Evolutionary conservation across 1,139 yeast species (phyloP).

Genomic region (Scheffersomyces quercinus): DNA sequence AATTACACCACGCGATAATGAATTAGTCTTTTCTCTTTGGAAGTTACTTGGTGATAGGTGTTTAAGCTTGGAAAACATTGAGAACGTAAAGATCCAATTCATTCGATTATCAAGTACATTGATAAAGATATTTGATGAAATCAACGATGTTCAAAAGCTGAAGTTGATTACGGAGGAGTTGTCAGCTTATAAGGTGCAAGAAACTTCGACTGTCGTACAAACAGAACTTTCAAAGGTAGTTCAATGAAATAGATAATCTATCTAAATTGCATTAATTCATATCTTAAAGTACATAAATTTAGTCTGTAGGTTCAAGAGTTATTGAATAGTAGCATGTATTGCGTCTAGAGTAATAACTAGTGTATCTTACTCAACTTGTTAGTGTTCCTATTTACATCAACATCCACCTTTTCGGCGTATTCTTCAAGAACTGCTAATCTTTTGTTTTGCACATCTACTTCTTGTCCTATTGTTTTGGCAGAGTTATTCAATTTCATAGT

Average conservation of each 20-base stretch:
- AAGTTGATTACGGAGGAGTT: constrained; percentile 22
- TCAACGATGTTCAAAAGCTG: constrained; percentile 14
- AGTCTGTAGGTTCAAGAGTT: too few relatives aligned
- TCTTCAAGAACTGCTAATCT: constrained; percentile 53
- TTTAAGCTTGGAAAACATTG: constrained; percentile 51
- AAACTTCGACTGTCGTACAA: constrained; percentile 31
- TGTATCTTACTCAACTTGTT: constrained; percentile 47
- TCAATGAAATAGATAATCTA: not conserved
- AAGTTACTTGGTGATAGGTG: constrained; percentile 27
- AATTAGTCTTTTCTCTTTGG: constrained; percentile 24
- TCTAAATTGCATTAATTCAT: too few relatives aligned
- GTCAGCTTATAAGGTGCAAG: constrained; percentile 11
- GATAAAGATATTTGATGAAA: constrained; percentile 14
- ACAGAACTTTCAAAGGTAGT: constrained; percentile 22
- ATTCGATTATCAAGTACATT: constrained; percentile 31
- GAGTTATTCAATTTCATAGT: constrained; percentile 44
- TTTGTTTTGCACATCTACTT: constrained; percentile 51
- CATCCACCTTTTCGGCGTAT: constrained; percentile 56
- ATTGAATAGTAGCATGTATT: too few relatives aligned
- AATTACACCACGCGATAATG: constrained; percentile 6
- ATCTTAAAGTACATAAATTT: too few relatives aligned
- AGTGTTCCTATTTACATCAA: constrained; percentile 52
- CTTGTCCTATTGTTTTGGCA: constrained; percentile 48
- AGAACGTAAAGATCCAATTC: constrained; percentile 59
- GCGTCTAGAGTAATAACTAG: constrained; percentile 8